phyloP scores from a whole-genome alignment of 495 filamentous ascomycete species.

The Penicillium angulare region DNA sequence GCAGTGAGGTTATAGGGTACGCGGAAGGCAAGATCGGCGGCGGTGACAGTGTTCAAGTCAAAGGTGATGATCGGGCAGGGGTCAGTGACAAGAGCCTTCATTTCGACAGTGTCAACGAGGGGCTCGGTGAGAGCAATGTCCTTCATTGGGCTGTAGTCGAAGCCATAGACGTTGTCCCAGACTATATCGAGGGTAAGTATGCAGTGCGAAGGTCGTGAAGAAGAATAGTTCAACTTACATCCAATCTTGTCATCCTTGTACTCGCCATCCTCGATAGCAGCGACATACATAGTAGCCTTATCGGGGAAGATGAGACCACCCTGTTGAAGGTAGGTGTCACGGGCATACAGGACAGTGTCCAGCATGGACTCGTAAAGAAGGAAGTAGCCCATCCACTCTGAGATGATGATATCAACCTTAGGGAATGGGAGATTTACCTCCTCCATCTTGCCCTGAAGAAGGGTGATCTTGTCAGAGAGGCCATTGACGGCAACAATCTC shows the following conservation, averaged over 20 bases:
- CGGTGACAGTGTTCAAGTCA: conserved; percentile 76
- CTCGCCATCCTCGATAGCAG: conserved; percentile 81
- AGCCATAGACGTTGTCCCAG: conserved; percentile 99
- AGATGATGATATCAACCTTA: conserved; percentile 97
- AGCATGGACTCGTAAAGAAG: conserved; percentile 98
- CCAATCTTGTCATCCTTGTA: conserved; percentile 88
- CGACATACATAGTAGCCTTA: conserved; percentile 86
- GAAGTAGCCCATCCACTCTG: conserved; percentile 99
- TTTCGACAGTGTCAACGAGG: conserved; percentile 77
- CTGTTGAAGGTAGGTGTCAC: conserved; percentile 83
- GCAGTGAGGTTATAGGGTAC: conserved; percentile 68
- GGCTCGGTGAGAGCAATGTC: conserved; percentile 78
- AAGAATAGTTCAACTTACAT: conserved; percentile 50
- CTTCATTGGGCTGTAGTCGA: conserved; percentile 91
- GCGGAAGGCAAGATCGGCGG: conserved; percentile 73
- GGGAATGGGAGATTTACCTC: conserved; percentile 83
- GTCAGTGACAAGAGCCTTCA: conserved; percentile 78
- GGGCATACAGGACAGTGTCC: conserved; percentile 89
- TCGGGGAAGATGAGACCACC: conserved; percentile 89
- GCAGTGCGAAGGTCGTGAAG: no score
- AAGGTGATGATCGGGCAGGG: conserved; percentile 71
- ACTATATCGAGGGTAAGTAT: conserved; percentile 45
- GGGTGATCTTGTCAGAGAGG: conserved; percentile 79
- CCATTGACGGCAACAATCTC: conserved; percentile 88
- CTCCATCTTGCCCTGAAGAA: conserved; percentile 94